Evolutionary conservation across 345 rosid species (phyloP).

Genomic region (Populus euphratica): DNA sequence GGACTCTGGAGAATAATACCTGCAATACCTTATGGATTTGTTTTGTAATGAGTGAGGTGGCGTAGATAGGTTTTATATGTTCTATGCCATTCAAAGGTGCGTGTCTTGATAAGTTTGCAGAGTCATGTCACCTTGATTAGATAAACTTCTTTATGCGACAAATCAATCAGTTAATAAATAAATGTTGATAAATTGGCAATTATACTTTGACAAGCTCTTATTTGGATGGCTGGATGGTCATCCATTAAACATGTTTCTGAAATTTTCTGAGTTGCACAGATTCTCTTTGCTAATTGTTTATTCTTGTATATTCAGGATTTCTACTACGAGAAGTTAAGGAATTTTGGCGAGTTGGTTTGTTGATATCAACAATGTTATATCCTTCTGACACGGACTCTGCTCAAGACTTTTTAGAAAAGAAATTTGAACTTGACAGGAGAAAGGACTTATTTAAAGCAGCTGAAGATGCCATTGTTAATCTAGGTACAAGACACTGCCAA

Average conservation of each 20-base stretch:
- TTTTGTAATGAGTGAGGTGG: too few species aligned
- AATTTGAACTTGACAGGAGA: conserved; percentile 46
- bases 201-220: not conserved
- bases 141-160: too few species aligned
- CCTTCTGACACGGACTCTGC: conserved; percentile 35
- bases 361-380: conserved; percentile 54
- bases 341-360: conserved; percentile 75
- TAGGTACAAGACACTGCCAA: conserved; percentile 39
- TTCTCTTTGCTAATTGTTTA: not conserved
- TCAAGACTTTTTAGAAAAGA: conserved; percentile 29
- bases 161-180: too few species aligned
- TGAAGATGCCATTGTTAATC: conserved; percentile 48
- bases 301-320: conserved; percentile 47
- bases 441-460: conserved; percentile 46
- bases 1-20: too few species aligned
- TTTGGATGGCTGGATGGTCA: not conserved
- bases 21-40: too few species aligned
- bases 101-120: too few species aligned
- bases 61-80: too few species aligned
- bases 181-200: too few species aligned
- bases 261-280: not conserved
- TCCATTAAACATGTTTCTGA: not conserved
- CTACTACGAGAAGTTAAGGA: conserved; percentile 76
- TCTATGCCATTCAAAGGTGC: too few species aligned
- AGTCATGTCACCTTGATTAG: too few species aligned